These are phyloP conservation scores for Pyracantha coccinea DNA, from an alignment of 331 rosid genomes.

Conservation along the genomic window DNA sequence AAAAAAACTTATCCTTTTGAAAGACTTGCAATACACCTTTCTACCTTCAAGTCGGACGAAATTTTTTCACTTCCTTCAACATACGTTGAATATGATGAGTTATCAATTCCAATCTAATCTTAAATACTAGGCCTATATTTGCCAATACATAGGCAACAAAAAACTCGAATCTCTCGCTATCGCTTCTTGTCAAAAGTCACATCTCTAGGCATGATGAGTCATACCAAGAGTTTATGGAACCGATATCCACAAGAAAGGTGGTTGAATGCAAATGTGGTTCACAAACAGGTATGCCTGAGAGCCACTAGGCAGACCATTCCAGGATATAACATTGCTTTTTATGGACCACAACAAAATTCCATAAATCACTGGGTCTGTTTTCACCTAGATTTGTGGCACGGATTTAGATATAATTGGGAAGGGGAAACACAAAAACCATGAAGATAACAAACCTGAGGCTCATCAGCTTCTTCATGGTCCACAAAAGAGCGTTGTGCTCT, in stretches of 20 bases:
- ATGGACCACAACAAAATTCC: neutral
- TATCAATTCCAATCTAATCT: neutral
- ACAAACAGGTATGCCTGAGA: neutral
- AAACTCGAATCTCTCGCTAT: neutral
- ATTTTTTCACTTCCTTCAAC: neutral
- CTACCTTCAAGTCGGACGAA: neutral
- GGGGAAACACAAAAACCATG: neutral
- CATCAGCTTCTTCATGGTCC: neutral
- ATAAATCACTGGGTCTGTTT: neutral
- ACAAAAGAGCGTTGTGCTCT: neutral
- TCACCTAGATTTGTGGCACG: neutral
- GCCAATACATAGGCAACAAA: neutral
- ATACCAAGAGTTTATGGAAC: neutral
- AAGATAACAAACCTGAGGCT: neutral
- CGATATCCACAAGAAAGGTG: neutral
- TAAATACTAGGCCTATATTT: neutral
- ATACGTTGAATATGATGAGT: too few species aligned
- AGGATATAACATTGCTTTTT: neutral
- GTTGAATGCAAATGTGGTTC: neutral
- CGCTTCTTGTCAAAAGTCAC: neutral
- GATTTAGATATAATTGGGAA: neutral
- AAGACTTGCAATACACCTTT: neutral
- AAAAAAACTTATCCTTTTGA: neutral
- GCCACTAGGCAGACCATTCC: neutral
- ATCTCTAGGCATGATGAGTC: neutral